Conservation (phyloP, 768 basidiomycete genomes). For the Coprinellus aureogranulatus region DNA sequence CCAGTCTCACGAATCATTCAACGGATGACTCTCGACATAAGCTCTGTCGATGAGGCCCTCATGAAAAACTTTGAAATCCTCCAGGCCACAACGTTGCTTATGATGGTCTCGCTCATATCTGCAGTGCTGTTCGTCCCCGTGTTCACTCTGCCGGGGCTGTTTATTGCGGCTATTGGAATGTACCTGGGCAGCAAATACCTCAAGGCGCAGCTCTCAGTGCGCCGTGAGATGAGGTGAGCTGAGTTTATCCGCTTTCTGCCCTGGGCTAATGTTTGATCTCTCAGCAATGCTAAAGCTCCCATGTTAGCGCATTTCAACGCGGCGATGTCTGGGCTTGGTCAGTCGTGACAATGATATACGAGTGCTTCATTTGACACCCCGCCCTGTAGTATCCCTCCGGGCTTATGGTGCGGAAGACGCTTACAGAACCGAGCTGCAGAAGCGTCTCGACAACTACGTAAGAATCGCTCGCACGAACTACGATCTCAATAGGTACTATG, state of each 20-base stretch:
- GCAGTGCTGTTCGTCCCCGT: conserved; percentile 44
- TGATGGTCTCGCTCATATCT: conserved; percentile 42
- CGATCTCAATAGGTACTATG: conserved; percentile 51
- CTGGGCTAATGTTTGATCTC: neutral
- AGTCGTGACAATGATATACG: conserved; percentile 6
- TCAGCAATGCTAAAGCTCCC: conserved; percentile 28
- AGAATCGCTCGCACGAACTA: conserved; percentile 48
- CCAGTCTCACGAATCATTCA: conserved; percentile 56
- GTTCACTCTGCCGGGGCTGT: conserved; percentile 43
- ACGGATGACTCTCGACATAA: conserved; percentile 66
- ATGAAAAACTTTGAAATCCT: conserved; percentile 26
- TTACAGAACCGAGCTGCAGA: conserved; percentile 46
- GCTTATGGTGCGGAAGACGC: conserved; percentile 61
- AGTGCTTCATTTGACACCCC: neutral
- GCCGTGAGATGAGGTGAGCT: conserved; percentile 44
- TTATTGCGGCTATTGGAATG: conserved; percentile 41
- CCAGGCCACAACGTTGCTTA: conserved; percentile 26
- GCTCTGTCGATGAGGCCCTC: conserved; percentile 49
- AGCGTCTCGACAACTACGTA: conserved; percentile 54
- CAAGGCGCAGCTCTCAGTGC: conserved; percentile 45
- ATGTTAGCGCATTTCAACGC: conserved; percentile 46
- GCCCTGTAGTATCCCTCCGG: conserved; percentile 52
- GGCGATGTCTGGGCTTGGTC: conserved; percentile 55
- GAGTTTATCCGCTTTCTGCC: no score
- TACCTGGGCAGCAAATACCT: conserved; percentile 45